These are phyloP conservation scores for Papiliotrema terrestris DNA, from an alignment of 1,284 basidiomycete genomes.

Conservation along the genomic window DNA sequence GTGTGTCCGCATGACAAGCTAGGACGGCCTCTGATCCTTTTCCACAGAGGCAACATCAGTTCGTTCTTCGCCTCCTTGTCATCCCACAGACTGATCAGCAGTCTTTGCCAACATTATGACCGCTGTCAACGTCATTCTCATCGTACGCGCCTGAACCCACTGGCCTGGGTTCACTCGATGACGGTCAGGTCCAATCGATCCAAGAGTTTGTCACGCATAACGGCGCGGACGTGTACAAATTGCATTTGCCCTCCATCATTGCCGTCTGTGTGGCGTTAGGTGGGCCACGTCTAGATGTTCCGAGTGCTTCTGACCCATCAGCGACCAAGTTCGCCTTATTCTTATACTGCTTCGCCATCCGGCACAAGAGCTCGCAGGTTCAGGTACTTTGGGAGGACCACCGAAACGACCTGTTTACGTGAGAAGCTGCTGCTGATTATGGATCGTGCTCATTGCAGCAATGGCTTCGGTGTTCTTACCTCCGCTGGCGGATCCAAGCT, in stretches of 20 bases:
- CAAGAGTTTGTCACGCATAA: constrained; percentile 63
- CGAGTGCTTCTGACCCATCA: neutral
- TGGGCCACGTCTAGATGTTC: constrained; percentile 32
- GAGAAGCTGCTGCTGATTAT: constrained; percentile 8
- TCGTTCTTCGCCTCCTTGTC: neutral
- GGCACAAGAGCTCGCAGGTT: constrained; percentile 81
- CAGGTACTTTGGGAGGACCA: constrained; percentile 94
- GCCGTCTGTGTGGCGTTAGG: constrained; percentile 78
- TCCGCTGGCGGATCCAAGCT: constrained; percentile 82
- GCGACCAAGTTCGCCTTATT: constrained; percentile 72
- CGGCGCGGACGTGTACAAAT: constrained; percentile 58
- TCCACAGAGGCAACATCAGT: constrained; percentile 27
- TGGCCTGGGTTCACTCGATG: neutral
- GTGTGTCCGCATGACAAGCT: neutral
- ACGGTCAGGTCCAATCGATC: constrained; percentile 64
- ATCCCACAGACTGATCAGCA: neutral
- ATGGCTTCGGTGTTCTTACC: constrained; percentile 72
- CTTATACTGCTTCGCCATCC: constrained; percentile 76
- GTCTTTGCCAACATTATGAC: constrained; percentile 64
- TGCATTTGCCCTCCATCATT: constrained; percentile 77
- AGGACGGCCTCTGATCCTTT: no score
- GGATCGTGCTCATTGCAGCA: constrained; percentile 52
- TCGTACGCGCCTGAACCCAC: constrained; percentile 15
- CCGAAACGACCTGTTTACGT: constrained; percentile 82
- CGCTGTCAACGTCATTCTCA: constrained; percentile 40